Conservation (phyloP, 805 yeast genomes). For the Millerozyma acaciae region DNA sequence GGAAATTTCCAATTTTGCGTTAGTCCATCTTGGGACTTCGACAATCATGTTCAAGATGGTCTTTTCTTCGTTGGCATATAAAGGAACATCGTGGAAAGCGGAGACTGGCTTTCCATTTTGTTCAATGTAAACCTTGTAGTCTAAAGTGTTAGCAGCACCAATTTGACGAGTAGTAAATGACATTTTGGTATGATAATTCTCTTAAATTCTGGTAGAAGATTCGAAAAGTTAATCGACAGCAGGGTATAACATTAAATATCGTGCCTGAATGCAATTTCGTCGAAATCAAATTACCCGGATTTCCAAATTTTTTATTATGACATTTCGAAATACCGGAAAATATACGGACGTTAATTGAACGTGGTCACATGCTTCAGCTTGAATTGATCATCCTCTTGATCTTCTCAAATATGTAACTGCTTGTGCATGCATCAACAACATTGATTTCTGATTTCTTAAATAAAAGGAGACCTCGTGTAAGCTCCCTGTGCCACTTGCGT, state of each 20-base stretch:
- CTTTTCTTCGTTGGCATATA: constrained; percentile 91
- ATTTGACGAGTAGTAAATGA: constrained; percentile 84
- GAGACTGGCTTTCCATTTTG: constrained; percentile 92
- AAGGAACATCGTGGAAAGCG: constrained; percentile 75
- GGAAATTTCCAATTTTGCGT: constrained; percentile 93
- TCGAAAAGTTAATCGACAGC: background rate
- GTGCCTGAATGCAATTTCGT: no score
- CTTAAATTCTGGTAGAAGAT: constrained; percentile 1
- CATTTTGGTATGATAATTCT: constrained; percentile 41
- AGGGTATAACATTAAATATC: background rate
- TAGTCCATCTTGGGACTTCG: constrained; percentile 98
- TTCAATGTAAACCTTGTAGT: constrained; percentile 87
- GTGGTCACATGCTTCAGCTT: no score
- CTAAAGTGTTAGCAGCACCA: constrained; percentile 94
- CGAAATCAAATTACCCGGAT: no score
- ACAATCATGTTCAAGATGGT: constrained; percentile 78
- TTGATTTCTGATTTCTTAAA: constrained; percentile 59
- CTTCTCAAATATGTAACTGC: constrained; percentile 8
- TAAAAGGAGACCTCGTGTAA: constrained; percentile 50
- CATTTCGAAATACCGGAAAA: no score
- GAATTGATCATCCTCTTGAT: no score
- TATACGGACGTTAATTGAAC: no score
- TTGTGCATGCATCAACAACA: constrained; percentile 16
- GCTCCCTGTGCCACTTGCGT: constrained; percentile 36
- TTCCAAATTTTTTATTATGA: no score